Evolutionary conservation across 1,139 yeast genomes (phyloP).

Genomic region (Nakaseomyces sp.): DNA sequence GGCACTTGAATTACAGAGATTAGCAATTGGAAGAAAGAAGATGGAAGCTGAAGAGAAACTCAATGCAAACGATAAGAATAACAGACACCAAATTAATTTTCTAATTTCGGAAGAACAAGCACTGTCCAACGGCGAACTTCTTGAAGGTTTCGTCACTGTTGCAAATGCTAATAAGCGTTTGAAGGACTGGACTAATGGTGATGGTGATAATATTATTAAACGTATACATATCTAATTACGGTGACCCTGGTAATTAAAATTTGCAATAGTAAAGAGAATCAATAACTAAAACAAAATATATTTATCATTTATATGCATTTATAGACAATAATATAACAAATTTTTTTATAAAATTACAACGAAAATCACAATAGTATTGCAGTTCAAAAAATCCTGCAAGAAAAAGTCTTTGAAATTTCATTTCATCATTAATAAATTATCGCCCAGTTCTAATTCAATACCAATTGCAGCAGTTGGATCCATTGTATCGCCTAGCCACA

Average conservation of each 20-base stretch:
- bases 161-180: conserved; percentile 45
- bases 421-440: conserved; percentile 17
- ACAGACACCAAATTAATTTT: conserved; percentile 20
- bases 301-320: background rate
- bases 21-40: conserved; percentile 26
- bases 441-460: conserved; percentile 25
- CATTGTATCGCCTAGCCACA: conserved; percentile 44
- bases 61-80: conserved; percentile 17
- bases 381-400: background rate
- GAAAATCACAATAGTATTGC: too few relatives aligned
- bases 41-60: conserved; percentile 13
- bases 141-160: conserved; percentile 38
- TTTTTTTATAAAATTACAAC: background rate
- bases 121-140: conserved; percentile 41
- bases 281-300: background rate
- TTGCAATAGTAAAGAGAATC: too few relatives aligned
- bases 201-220: conserved; percentile 38
- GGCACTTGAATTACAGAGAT: conserved; percentile 36
- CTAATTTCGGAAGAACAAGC: conserved; percentile 34
- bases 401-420: background rate
- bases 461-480: conserved; percentile 26
- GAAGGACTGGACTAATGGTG: conserved; percentile 52
- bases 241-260: too few relatives aligned
- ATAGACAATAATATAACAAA: background rate
- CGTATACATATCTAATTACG: conserved; percentile 28